Percentiles rank a stretch among this genome's conserved stretches.
Evolutionary conservation across 768 basidiomycete species (phyloP).

Genomic region (Pulveroboletus sp.): DNA sequence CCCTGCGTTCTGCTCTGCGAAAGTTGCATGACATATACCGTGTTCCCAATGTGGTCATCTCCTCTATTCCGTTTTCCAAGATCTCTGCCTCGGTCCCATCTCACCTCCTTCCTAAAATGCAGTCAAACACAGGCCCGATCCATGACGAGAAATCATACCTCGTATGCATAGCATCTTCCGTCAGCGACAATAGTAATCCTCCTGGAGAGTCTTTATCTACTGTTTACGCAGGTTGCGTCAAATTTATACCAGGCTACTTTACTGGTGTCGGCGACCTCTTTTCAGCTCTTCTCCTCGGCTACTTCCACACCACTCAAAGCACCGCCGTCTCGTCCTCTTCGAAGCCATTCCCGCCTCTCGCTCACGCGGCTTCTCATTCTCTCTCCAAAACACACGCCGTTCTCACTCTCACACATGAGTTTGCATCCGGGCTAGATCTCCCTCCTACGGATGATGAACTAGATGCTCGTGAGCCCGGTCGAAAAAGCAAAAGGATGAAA

Average conservation of each 20-base stretch:
- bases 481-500: conserved; percentile 72
- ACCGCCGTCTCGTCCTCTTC: not conserved
- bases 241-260: conserved; percentile 86
- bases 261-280: conserved; percentile 97
- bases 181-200: conserved; percentile 19
- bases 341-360: conserved; percentile 13
- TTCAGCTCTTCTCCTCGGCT: conserved; percentile 85
- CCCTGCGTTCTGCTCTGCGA: conserved; percentile 65
- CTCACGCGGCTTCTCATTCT: conserved; percentile 59
- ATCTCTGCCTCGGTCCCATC: conserved; percentile 54
- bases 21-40: conserved; percentile 73
- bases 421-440: conserved; percentile 44
- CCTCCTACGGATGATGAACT: conserved; percentile 79
- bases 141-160: conserved; percentile 46
- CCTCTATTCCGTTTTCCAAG: conserved; percentile 78
- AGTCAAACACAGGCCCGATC: not conserved
- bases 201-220: conserved; percentile 29
- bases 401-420: conserved; percentile 56
- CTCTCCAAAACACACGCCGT: conserved; percentile 76
- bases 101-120: conserved; percentile 33
- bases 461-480: conserved; percentile 58
- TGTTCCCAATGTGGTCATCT: conserved; percentile 88
- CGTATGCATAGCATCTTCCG: conserved; percentile 77
- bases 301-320: conserved; percentile 47
- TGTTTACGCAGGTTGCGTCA: conserved; percentile 72